Percentiles rank a stretch among this genome's conserved stretches.
Evolutionary conservation across 129 eudicot species (phyloP).

Genomic region (Sambucus nigra): DNA sequence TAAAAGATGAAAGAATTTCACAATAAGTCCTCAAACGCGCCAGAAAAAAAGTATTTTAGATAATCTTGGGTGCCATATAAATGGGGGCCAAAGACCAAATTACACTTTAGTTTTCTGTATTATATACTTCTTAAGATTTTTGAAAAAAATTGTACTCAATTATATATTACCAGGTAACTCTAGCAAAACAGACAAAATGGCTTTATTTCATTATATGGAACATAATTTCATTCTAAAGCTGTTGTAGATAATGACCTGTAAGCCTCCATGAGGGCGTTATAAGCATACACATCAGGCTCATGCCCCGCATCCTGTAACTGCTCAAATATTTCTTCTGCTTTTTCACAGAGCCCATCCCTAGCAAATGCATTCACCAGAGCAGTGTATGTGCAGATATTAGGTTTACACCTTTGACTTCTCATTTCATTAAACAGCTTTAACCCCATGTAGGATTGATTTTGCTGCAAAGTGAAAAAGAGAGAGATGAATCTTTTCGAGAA

Average conservation of each 20-base stretch:
- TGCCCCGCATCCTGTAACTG: conserved; percentile 74
- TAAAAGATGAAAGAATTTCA: too few relatives aligned
- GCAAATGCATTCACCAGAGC: conserved; percentile 88
- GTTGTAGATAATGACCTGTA: conserved; percentile 45
- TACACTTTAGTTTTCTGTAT: too few relatives aligned
- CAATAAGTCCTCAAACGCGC: too few relatives aligned
- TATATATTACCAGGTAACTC: background rate
- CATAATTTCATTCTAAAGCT: too few relatives aligned
- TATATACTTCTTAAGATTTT: too few relatives aligned
- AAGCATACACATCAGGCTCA: conserved; percentile 91
- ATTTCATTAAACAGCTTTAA: conserved; percentile 76
- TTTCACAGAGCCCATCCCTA: conserved; percentile 85
- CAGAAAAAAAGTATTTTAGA: too few relatives aligned
- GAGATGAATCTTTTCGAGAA: background rate
- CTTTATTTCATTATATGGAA: background rate
- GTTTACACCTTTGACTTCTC: conserved; percentile 57
- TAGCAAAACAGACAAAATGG: background rate
- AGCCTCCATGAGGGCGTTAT: conserved; percentile 95
- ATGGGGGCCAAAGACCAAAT: too few relatives aligned
- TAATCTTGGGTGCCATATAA: too few relatives aligned
- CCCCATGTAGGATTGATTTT: conserved; percentile 76
- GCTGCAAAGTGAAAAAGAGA: conserved; percentile 31
- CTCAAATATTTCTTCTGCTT: conserved; percentile 90
- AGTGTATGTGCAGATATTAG: conserved; percentile 90
- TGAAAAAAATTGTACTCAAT: too few relatives aligned